A percentile compares a stretch with the other conserved stretches of the same genome.
These are phyloP conservation scores for Arthrobotrys entomopaga DNA, from an alignment of 2,329 filamentous ascomycete species.

Conservation along the genomic window DNA sequence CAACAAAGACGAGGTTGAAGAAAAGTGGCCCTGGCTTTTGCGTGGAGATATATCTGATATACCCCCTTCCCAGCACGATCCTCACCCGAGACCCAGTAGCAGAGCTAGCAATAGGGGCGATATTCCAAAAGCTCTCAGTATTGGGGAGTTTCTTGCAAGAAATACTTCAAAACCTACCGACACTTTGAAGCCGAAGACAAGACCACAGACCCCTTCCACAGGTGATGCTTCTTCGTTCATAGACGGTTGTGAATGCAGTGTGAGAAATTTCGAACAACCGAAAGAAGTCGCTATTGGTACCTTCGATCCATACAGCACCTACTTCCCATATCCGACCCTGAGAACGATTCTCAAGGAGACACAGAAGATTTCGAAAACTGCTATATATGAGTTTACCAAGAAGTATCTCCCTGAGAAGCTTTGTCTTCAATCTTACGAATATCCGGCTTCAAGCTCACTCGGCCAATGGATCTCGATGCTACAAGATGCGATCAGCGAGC, in stretches of 20 bases:
- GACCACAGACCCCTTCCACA: neutral
- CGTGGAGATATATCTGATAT: conserved; percentile 14
- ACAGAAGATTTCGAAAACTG: conserved; percentile 26
- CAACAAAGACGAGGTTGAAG: neutral
- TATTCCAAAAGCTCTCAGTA: neutral
- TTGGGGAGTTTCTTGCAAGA: neutral
- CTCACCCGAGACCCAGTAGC: no score
- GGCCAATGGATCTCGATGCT: conserved; percentile 37
- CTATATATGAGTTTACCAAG: conserved; percentile 40
- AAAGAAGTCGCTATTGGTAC: neutral
- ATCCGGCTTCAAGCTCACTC: conserved; percentile 31
- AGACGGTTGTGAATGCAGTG: conserved; percentile 16
- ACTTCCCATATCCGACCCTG: conserved; percentile 42
- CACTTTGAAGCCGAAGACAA: neutral
- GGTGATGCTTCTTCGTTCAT: neutral
- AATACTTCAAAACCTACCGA: neutral
- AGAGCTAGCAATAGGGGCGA: neutral
- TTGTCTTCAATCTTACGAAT: conserved; percentile 10
- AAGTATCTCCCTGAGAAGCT: conserved; percentile 35
- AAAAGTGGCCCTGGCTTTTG: conserved; percentile 39
- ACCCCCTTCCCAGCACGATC: neutral
- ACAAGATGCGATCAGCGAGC: conserved; percentile 25
- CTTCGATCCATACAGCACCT: conserved; percentile 27
- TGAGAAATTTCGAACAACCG: conserved; percentile 26
- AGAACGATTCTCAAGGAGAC: conserved; percentile 42